Conservation (phyloP, 257 asterid genomes). For the Eucommia ulmoides region DNA sequence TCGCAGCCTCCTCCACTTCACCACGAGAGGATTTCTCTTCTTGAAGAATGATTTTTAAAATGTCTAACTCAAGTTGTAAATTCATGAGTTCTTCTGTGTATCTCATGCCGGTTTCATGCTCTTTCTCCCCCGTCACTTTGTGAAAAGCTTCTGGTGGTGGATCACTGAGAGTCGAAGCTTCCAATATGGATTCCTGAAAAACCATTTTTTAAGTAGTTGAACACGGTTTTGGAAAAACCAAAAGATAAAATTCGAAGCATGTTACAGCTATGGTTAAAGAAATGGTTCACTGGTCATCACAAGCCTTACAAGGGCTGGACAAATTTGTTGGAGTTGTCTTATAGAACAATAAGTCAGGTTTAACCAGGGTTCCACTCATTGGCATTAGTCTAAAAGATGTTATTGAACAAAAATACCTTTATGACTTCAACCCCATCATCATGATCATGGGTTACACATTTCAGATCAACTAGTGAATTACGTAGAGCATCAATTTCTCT, state of each 20-base stretch:
- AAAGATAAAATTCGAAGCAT: no score
- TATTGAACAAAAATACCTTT: slow-evolving; percentile 41
- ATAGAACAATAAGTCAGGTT: no score
- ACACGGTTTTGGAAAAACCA: no score
- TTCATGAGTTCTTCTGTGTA: slow-evolving; percentile 45
- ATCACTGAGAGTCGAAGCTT: slow-evolving; percentile 31
- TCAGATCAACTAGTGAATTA: slow-evolving; percentile 19
- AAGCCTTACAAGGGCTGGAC: no score
- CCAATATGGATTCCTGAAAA: slow-evolving; percentile 65
- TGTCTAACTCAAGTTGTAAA: slow-evolving; percentile 86
- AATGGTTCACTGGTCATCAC: no score
- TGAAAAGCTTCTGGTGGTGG: slow-evolving; percentile 16
- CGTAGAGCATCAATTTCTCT: slow-evolving; percentile 60
- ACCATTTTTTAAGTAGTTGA: neutral
- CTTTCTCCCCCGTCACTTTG: slow-evolving; percentile 23
- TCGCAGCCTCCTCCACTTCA: slow-evolving; percentile 42
- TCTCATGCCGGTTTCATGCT: slow-evolving; percentile 15
- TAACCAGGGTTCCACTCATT: no score
- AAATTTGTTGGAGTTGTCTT: no score
- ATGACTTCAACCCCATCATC: slow-evolving; percentile 42
- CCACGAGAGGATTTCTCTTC: slow-evolving; percentile 55
- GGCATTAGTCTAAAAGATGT: no score
- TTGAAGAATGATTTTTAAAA: slow-evolving; percentile 60
- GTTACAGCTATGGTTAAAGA: no score
- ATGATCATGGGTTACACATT: slow-evolving; percentile 25